Percentiles rank a stretch among this genome's conserved stretches.
Conservation (phyloP, 225 moss, liverwort and hornwort genomes). For the Bryum argenteum region DNA sequence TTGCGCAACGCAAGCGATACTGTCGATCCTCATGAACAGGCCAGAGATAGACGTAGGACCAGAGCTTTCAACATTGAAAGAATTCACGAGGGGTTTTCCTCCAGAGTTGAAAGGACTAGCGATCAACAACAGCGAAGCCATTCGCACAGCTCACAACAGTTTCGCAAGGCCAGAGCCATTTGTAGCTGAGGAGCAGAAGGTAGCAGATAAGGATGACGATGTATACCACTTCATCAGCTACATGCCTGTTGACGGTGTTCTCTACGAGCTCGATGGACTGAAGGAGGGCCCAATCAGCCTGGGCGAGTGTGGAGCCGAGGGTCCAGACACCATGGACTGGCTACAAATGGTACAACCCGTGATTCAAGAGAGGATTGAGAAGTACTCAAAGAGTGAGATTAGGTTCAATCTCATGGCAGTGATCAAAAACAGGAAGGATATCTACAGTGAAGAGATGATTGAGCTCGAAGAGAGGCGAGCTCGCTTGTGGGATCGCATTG, state of each 20-base stretch:
- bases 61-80: conserved; percentile 76
- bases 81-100: conserved; percentile 86
- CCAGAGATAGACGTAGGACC: conserved; percentile 92
- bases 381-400: conserved; percentile 91
- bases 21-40: conserved; percentile 92
- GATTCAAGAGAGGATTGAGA: conserved; percentile 94
- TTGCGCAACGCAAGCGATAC: conserved; percentile 97
- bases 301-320: conserved; percentile 70
- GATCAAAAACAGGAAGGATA: conserved; percentile 87
- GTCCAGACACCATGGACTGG: conserved; percentile 75
- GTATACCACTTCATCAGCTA: conserved; percentile 99
- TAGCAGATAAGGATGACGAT: conserved; percentile 93
- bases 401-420: conserved; percentile 98
- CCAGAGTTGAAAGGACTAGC: conserved; percentile 89
- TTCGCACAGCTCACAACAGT: conserved; percentile 94
- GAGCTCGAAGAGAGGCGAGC: conserved; percentile 71
- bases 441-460: conserved; percentile 67
- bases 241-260: conserved; percentile 80
- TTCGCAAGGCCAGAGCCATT: conserved; percentile 96
- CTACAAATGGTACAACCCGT: conserved; percentile 95
- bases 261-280: conserved; percentile 93
- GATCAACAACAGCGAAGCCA: conserved; percentile 97
- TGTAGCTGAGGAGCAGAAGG: conserved; percentile 86
- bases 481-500: conserved; percentile 58
- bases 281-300: conserved; percentile 96